Conservation (phyloP, 352 stramenopile genomes). For the Globisporangium megalacanthum region DNA sequence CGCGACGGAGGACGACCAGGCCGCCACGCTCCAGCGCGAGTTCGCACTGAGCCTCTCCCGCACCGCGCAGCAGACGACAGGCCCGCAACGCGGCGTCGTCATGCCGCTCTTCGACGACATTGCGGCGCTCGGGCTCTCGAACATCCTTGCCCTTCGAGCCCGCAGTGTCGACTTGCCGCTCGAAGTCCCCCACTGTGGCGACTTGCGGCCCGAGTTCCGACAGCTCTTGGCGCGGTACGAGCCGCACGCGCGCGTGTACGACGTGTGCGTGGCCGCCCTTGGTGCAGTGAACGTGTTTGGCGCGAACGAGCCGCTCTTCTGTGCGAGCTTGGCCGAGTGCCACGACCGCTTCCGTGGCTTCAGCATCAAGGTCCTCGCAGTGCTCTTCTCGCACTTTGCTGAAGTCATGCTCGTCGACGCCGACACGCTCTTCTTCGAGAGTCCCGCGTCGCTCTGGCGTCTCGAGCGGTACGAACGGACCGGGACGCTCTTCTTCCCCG, state of each 20-base stretch:
- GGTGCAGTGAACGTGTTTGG: slow-evolving; percentile 21
- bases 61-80: slow-evolving; percentile 20
- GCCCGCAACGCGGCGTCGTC: slow-evolving; percentile 37
- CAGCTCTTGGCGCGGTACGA: slow-evolving; percentile 24
- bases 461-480: slow-evolving; percentile 41
- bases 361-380: slow-evolving; percentile 54
- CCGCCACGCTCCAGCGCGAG: slow-evolving; percentile 7
- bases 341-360: slow-evolving; percentile 48
- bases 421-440: slow-evolving; percentile 62
- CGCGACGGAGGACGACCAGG: neutral
- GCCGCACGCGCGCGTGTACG: slow-evolving; percentile 55
- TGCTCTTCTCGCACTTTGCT: slow-evolving; percentile 61
- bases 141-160: slow-evolving; percentile 53
- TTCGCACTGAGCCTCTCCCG: slow-evolving; percentile 12
- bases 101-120: slow-evolving; percentile 64
- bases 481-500: slow-evolving; percentile 56
- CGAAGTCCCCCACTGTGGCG: slow-evolving; percentile 62
- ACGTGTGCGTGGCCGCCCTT: slow-evolving; percentile 47
- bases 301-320: slow-evolving; percentile 40
- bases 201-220: slow-evolving; percentile 39
- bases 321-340: slow-evolving; percentile 31
- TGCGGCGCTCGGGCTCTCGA: slow-evolving; percentile 47
- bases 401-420: slow-evolving; percentile 77
- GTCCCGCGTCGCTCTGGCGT: slow-evolving; percentile 46
- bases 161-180: slow-evolving; percentile 52